Evolutionary conservation across 129 eudicot species (phyloP).

Genomic region (Logfia minima): DNA sequence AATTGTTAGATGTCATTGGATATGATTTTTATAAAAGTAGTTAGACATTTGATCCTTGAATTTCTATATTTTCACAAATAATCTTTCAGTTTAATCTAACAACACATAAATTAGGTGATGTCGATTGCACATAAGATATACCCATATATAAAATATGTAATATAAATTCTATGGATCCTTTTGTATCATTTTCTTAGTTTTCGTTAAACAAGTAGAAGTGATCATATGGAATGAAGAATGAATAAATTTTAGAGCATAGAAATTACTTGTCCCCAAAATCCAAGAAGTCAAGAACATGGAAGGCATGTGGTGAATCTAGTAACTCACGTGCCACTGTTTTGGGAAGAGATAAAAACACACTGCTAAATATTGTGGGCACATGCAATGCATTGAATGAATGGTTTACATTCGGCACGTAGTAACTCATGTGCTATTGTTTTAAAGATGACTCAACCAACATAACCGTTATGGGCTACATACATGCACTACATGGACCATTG

Average conservation of each 20-base stretch:
- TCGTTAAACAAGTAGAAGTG: too few species aligned
- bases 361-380: not conserved
- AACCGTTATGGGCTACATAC: constrained; percentile 23
- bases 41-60: too few species aligned
- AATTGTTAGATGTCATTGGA: too few species aligned
- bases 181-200: too few species aligned
- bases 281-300: not conserved
- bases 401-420: not conserved
- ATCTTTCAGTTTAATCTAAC: not conserved
- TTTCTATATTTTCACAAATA: not conserved
- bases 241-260: too few species aligned
- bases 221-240: too few species aligned
- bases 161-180: too few species aligned
- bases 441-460: not conserved
- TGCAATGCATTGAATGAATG: not conserved
- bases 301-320: not conserved
- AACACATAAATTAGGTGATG: too few species aligned
- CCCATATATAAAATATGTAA: too few species aligned
- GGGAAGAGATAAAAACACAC: not conserved
- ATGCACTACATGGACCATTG: not conserved
- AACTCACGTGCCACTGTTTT: constrained; percentile 1
- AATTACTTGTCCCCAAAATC: too few species aligned
- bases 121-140: too few species aligned
- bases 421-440: constrained; percentile 3
- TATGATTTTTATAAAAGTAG: too few species aligned